These are phyloP conservation scores for Rubroshorea leprosula DNA, from an alignment of 345 rosid genomes.

Conservation along the genomic window DNA sequence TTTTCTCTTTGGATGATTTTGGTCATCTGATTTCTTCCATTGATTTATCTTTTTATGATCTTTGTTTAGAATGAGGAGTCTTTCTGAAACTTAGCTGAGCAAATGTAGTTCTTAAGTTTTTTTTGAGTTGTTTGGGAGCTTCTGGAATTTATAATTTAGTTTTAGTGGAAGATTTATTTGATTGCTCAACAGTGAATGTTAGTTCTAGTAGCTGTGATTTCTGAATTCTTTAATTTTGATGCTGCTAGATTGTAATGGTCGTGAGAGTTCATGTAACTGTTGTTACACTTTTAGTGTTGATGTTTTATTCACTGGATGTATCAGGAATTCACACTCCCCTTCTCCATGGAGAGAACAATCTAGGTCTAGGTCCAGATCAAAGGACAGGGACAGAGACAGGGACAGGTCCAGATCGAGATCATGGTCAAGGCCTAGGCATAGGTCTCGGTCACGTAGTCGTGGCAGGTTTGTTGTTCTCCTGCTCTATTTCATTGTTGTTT, in stretches of 20 bases:
- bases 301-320: slow-evolving; percentile 1
- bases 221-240: no score
- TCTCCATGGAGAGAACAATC: slow-evolving; percentile 59
- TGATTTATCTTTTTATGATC: not conserved
- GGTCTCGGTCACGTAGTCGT: slow-evolving; percentile 64
- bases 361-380: slow-evolving; percentile 37
- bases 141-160: no score
- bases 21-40: not conserved
- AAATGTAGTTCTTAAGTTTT: no score
- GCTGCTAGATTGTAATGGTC: no score
- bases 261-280: not conserved
- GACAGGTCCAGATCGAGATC: slow-evolving; percentile 59
- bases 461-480: slow-evolving; percentile 62
- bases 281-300: not conserved
- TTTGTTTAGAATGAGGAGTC: not conserved
- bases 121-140: not conserved
- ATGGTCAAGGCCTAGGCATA: slow-evolving; percentile 57
- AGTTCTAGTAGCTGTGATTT: no score
- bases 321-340: slow-evolving; percentile 62
- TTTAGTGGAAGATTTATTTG: no score
- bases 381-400: slow-evolving; percentile 45
- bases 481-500: slow-evolving; percentile 8
- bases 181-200: no score
- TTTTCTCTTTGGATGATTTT: not conserved
- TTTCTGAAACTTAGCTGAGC: not conserved